A percentile compares a stretch with the other conserved stretches of the same genome.
Conservation (phyloP, 176 grass and related monocot genomes). For the Musa acuminata region DNA sequence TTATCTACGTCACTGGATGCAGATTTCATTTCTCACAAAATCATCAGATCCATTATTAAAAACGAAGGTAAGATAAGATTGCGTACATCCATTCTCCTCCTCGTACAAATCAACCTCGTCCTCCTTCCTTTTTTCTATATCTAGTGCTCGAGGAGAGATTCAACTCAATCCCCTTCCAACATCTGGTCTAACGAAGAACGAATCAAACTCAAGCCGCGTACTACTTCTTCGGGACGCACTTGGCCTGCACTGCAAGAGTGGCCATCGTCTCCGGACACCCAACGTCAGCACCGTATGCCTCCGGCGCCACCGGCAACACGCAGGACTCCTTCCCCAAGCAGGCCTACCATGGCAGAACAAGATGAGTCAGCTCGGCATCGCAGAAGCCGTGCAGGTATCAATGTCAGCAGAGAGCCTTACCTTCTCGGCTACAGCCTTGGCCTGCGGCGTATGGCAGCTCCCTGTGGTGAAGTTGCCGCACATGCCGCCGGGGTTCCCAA, state of each 20-base stretch:
- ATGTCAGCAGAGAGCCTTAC: conserved; percentile 7
- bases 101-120: no score
- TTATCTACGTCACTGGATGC: no score
- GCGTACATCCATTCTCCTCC: no score
- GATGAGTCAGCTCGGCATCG: no score
- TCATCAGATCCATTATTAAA: no score
- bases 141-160: no score
- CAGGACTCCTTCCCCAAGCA: conserved; percentile 65
- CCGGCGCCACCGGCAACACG: conserved; percentile 32
- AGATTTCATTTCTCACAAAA: no score
- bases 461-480: conserved; percentile 70
- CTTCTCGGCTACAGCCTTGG: conserved; percentile 45
- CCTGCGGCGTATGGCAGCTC: conserved; percentile 46
- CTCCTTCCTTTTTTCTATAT: no score
- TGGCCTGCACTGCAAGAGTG: conserved; percentile 65
- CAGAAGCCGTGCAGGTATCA: background rate
- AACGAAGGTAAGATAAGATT: no score
- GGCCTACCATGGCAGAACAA: conserved; percentile 23
- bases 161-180: no score
- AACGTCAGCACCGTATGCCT: conserved; percentile 40
- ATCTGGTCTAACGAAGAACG: no score
- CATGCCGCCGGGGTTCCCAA: conserved; percentile 55
- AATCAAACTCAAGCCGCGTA: background rate
- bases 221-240: conserved; percentile 20
- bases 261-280: conserved; percentile 39